phyloP scores from a whole-genome alignment of 75 land plant species.

The Adiantum capillusveneris region DNA sequence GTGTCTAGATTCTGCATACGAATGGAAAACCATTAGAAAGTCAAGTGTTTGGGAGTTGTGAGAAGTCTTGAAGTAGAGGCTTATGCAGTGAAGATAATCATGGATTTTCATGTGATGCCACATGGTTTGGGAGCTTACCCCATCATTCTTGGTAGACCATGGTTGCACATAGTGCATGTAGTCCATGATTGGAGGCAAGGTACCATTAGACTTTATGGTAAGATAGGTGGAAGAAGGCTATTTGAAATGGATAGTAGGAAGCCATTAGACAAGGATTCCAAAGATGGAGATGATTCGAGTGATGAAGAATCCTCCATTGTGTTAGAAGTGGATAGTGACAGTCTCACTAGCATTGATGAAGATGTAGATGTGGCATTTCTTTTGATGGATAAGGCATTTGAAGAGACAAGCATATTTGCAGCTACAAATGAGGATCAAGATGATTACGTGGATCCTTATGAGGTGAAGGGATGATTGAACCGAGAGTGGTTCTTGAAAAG shows the following conservation, averaged over 20 bases:
- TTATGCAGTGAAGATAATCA: no score
- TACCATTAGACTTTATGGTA: not conserved
- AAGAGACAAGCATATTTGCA: not conserved
- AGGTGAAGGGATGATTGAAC: not conserved
- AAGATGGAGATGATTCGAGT: not conserved
- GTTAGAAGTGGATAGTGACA: not conserved
- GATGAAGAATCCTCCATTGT: not conserved
- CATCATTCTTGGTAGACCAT: no score
- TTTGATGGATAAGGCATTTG: not conserved
- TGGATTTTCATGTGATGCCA: no score
- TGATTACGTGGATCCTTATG: not conserved
- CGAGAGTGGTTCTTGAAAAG: not conserved
- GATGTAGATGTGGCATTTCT: not conserved
- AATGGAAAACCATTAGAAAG: no score
- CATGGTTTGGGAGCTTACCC: no score
- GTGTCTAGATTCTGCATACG: no score
- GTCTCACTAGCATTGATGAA: not conserved
- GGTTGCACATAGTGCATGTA: no score
- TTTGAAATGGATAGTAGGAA: not conserved
- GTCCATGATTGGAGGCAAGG: no score
- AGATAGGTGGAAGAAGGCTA: not conserved
- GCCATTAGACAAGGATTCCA: not conserved
- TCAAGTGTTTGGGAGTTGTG: no score
- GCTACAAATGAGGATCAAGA: not conserved
- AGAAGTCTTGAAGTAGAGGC: no score